phyloP scores from a whole-genome alignment of 441 rosid species.

The Pelargonium citronellum region DNA sequence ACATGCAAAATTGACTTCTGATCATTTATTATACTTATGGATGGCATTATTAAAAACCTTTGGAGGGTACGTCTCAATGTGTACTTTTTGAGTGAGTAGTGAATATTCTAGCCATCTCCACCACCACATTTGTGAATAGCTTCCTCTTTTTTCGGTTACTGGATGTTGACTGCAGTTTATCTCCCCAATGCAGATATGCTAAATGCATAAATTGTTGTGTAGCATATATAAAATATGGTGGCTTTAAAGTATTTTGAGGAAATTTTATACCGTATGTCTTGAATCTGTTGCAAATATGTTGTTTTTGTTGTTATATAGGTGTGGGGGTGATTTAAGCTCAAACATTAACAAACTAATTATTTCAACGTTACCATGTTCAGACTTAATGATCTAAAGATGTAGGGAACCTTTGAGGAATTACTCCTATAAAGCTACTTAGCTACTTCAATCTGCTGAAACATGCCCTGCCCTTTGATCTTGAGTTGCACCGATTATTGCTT shows the following conservation, averaged over 20 bases:
- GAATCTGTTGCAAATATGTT: too few species aligned
- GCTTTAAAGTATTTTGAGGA: too few species aligned
- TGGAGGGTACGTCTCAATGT: too few species aligned
- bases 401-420: neutral
- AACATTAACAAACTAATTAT: too few species aligned
- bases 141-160: neutral
- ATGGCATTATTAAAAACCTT: too few species aligned
- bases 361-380: neutral
- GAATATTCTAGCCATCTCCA: too few species aligned
- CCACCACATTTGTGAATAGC: neutral
- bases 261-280: too few species aligned
- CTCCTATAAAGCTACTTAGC: neutral
- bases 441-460: neutral
- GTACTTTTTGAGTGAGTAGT: too few species aligned
- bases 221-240: too few species aligned
- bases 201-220: neutral
- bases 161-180: neutral
- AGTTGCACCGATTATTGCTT: neutral
- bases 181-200: neutral
- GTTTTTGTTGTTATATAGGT: neutral
- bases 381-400: neutral
- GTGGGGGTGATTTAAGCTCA: too few species aligned
- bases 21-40: too few species aligned
- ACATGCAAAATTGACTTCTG: too few species aligned
- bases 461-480: neutral